A percentile compares a stretch with the other conserved stretches of the same genome.
These are phyloP conservation scores for Candida tetrigidarum DNA, from an alignment of 1,139 yeast genomes.

Conservation along the genomic window DNA sequence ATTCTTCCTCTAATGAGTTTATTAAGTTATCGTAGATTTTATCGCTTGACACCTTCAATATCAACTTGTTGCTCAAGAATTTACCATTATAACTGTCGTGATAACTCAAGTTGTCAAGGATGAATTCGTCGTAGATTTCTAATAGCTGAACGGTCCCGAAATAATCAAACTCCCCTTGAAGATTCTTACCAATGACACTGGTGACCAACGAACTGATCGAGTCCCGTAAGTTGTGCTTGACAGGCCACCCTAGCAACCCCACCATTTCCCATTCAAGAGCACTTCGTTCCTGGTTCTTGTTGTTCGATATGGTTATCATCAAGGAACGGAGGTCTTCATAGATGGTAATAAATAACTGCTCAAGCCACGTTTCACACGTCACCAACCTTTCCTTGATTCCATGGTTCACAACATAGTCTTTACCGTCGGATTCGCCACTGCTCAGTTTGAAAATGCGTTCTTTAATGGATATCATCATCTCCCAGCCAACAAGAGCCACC, in stretches of 20 bases:
- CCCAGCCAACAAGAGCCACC: constrained; percentile 48
- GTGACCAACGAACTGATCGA: constrained; percentile 46
- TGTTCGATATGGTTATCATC: constrained; percentile 29
- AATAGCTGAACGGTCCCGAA: constrained; percentile 43
- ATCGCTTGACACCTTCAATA: constrained; percentile 28
- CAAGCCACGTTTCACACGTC: constrained; percentile 43
- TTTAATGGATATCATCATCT: constrained; percentile 20
- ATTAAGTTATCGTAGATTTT: constrained; percentile 28
- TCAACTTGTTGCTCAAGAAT: constrained; percentile 38
- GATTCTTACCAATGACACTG: constrained; percentile 38
- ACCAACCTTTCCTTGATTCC: constrained; percentile 15
- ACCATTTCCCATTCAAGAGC: constrained; percentile 49
- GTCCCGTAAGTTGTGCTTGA: constrained; percentile 42
- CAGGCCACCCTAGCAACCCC: constrained; percentile 47
- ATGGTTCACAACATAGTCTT: constrained; percentile 26
- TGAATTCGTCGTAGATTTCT: constrained; percentile 45
- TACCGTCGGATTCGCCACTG: not conserved
- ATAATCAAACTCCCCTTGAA: constrained; percentile 42
- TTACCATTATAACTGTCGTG: constrained; percentile 34
- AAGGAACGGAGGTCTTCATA: constrained; percentile 43
- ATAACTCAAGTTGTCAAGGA: constrained; percentile 40
- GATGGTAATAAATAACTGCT: constrained; percentile 39
- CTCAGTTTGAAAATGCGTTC: constrained; percentile 11
- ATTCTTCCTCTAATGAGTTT: constrained; percentile 30
- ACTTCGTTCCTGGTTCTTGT: constrained; percentile 38